Base-by-base conservation (phyloP, 371 early-diverging fungal genomes). In the Mortierella sp. region DNA sequence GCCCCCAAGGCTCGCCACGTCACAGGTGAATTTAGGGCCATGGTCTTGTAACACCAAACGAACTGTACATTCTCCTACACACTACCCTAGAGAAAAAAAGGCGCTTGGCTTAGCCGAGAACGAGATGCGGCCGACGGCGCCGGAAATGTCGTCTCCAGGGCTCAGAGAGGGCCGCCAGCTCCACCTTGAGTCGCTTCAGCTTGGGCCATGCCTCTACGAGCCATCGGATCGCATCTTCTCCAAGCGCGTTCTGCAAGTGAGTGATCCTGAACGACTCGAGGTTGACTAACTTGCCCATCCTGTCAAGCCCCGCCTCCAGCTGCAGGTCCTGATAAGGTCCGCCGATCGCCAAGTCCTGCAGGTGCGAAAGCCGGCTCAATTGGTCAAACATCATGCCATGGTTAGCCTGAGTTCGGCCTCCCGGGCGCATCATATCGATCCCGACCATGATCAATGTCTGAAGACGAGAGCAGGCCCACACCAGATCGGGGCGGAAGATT, bases 211-310 rank as follows among this genome's bases (percentile, higher is more conserved):
- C 82, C 61, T 79, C 82, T 4, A 77, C 69, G 34, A 86, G 31
- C 86, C 86, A 86, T 16, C 86, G 86, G 70, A 86, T 79, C 70
- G 82, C 86, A n/a, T 81, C 86, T 19, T 86, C 86, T 3, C 73
- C 79, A 28, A 86, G 64, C 11, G 43, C 69, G 3, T 55, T 69
- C 54, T 86, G 79, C 24, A 86, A 21, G 19, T 76, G 79, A 19
- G 51, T 64, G 51, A 86, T 64, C 55, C 82, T 69, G 70, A 81
- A 76, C 46, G 86, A 79, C 64, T 77, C 75, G 21, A 86, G 80
- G 19, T 71, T 61, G 11, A 50, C 46, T 64, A 86, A 43, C 5
- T 71, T 53, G 14, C 74, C 86, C 73, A 86, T 69, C 54, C 71
- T 78, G 24, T 64, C 48, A 31, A 86, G n/a, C 16, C 86, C 86